Conservation (phyloP, 2,329 filamentous ascomycete species). For the Fusarium citri region DNA sequence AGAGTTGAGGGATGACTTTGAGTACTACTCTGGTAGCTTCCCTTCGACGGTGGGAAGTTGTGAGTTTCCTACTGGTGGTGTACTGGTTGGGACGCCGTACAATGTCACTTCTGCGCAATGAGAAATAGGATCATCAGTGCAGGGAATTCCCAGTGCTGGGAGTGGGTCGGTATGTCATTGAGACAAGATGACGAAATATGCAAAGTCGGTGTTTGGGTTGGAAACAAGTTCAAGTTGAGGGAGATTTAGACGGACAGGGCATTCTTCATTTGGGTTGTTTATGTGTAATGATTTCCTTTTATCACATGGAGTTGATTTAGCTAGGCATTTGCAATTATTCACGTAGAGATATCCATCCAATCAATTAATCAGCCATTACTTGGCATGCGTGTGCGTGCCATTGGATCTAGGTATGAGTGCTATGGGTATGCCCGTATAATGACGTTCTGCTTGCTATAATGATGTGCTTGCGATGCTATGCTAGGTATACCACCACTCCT, state of each 20-base stretch:
- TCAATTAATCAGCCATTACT: conserved; percentile 25
- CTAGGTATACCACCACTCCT: not conserved
- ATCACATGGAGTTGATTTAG: conserved; percentile 32
- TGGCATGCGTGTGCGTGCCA: not conserved
- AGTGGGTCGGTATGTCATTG: conserved; percentile 5
- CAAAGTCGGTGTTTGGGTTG: conserved; percentile 38
- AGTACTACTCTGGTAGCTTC: conserved; percentile 49
- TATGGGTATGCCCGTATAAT: not conserved
- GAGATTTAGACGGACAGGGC: conserved; percentile 35
- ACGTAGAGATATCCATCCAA: conserved; percentile 39
- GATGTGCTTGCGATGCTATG: no score
- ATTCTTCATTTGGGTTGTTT: conserved; percentile 13
- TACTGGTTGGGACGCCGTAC: conserved; percentile 26
- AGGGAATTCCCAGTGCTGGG: no score
- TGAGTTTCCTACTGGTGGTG: conserved; percentile 42
- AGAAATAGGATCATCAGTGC: not conserved
- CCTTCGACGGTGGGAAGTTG: conserved; percentile 46
- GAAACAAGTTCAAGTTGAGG: conserved; percentile 7
- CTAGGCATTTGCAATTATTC: conserved; percentile 38
- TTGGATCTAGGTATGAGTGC: no score
- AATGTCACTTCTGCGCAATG: conserved; percentile 28
- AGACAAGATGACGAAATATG: conserved; percentile 20
- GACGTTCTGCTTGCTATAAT: not conserved
- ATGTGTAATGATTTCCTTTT: conserved; percentile 1
- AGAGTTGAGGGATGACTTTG: conserved; percentile 50